Conservation (phyloP, 2,329 filamentous ascomycete species). For the Didymella segeticola region DNA sequence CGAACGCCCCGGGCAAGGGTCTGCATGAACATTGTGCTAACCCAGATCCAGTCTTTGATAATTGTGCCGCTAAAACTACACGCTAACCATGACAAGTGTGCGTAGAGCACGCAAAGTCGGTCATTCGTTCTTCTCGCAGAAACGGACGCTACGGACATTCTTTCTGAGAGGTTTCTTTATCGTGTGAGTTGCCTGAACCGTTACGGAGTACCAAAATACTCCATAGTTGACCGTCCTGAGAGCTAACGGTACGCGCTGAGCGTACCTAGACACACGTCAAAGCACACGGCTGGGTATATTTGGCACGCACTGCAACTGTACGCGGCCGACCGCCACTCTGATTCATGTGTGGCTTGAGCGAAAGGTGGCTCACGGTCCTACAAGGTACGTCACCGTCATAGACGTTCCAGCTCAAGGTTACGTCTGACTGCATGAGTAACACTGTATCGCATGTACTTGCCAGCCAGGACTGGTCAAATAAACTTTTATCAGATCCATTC, state of each 20-base stretch:
- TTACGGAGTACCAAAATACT: background rate
- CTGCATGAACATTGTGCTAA: conserved; percentile 35
- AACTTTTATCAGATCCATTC: background rate
- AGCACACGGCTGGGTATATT: background rate
- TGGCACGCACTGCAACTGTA: background rate
- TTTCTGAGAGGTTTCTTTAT: background rate
- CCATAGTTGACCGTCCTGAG: background rate
- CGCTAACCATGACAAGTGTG: conserved; percentile 18
- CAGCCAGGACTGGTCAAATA: background rate
- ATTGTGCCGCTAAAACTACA: conserved; percentile 28
- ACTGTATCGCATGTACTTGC: conserved; percentile 3
- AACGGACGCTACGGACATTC: background rate
- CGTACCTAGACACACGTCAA: too few relatives aligned
- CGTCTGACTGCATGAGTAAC: conserved; percentile 6
- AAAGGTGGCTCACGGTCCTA: background rate
- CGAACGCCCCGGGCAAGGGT: conserved; percentile 22
- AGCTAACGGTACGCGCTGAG: background rate
- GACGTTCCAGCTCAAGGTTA: conserved; percentile 6
- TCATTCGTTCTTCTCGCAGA: conserved; percentile 20
- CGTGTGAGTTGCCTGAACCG: background rate
- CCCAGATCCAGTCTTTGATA: conserved; percentile 42
- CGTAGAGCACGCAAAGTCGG: conserved; percentile 29
- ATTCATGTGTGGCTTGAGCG: conserved; percentile 1
- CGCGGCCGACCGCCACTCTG: background rate
- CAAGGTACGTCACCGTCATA: conserved; percentile 9